A percentile compares a stretch with the other conserved stretches of the same genome.
phyloP scores from a whole-genome alignment of 176 grass and related monocot genomes.

The Neostapfia colusana region DNA sequence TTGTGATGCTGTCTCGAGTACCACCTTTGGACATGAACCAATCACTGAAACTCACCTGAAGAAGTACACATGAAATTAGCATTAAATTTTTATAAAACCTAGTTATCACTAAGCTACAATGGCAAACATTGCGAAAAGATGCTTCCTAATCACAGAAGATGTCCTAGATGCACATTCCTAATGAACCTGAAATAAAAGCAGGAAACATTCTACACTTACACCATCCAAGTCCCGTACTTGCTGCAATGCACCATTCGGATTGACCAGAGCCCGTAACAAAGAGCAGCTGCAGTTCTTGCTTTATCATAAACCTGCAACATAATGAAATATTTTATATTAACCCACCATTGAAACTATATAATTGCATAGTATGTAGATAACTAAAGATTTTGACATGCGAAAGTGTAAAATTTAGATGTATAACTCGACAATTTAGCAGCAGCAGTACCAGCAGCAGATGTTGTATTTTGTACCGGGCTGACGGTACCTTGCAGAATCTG shows the following conservation, averaged over 20 bases:
- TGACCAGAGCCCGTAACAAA: constrained; percentile 91
- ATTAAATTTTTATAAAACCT: constrained; percentile 8
- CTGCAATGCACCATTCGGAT: constrained; percentile 93
- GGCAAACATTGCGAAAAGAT: constrained; percentile 34
- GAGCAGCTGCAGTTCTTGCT: constrained; percentile 93
- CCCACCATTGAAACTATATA: no score
- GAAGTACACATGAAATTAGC: no score
- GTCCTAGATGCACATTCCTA: constrained; percentile 11
- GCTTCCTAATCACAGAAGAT: neutral
- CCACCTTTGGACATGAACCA: constrained; percentile 99
- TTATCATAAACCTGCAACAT: constrained; percentile 85
- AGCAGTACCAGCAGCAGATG: no score
- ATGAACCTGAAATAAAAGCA: constrained; percentile 10
- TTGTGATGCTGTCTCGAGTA: constrained; percentile 73
- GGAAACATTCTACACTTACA: constrained; percentile 52
- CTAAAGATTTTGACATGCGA: no score
- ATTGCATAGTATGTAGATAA: no score
- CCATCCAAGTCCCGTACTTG: constrained; percentile 84
- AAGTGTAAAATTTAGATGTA: no score
- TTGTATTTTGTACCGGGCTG: no score
- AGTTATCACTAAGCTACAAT: constrained; percentile 1
- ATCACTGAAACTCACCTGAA: constrained; percentile 85
- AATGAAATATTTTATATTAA: constrained; percentile 13
- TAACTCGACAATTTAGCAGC: no score
- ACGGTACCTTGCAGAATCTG: neutral